Evolutionary conservation across 169 alveolate genomes (phyloP).

Genomic region (Eimeria brunetti): DNA sequence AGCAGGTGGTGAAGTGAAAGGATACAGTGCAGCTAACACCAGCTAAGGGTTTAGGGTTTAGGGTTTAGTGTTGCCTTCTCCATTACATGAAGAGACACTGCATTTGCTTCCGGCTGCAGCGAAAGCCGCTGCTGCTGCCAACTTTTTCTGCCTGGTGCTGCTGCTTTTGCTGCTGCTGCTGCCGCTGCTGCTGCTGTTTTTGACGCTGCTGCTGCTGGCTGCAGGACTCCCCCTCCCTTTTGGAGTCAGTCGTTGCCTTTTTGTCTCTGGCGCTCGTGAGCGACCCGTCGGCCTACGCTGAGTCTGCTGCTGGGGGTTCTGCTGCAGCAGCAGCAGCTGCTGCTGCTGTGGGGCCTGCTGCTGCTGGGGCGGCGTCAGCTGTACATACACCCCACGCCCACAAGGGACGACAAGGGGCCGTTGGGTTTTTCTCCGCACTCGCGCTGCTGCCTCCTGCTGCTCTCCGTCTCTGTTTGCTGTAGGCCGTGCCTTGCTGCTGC

Average conservation of each 20-base stretch:
- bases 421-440: conserved; percentile 15
- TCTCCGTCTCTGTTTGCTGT: conserved; percentile 26
- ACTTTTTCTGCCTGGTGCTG: neutral
- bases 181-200: conserved; percentile 38
- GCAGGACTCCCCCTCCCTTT: conserved; percentile 28
- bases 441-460: conserved; percentile 52
- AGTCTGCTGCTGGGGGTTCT: conserved; percentile 15
- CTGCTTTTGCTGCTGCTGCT: neutral
- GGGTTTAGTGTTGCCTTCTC: neutral
- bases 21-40: neutral
- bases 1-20: neutral
- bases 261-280: conserved; percentile 32
- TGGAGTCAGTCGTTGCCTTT: conserved; percentile 32
- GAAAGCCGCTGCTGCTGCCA: neutral
- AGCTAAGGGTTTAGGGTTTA: neutral
- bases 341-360: neutral
- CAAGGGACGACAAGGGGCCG: neutral
- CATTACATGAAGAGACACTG: neutral
- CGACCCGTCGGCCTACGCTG: conserved; percentile 8
- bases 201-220: conserved; percentile 7
- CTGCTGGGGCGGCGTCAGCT: neutral
- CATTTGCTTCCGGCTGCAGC: neutral
- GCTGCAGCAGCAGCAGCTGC: neutral
- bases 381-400: conserved; percentile 1
- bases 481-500: neutral